These are phyloP conservation scores for Solanum hybrid DNA, from an alignment of 305 asterid genomes.

Conservation along the genomic window DNA sequence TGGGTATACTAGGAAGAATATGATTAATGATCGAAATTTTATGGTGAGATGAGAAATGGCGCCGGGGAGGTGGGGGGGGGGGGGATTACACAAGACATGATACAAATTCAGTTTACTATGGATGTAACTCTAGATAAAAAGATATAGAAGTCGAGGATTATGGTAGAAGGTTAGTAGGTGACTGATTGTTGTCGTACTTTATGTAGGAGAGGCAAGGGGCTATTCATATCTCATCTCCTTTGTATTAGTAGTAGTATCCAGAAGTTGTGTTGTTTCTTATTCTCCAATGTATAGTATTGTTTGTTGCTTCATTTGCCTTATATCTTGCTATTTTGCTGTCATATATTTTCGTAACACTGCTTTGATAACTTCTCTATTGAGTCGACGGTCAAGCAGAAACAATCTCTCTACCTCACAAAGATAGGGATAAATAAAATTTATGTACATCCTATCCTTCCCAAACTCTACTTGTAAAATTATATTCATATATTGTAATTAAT, in stretches of 20 bases:
- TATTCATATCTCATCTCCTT: not conserved
- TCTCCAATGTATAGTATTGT: not conserved
- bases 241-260: not conserved
- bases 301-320: not conserved
- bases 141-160: accelerated
- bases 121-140: not conserved
- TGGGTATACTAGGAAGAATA: not conserved
- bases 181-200: not conserved
- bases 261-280: not conserved
- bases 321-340: not conserved
- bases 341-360: not conserved
- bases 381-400: accelerated
- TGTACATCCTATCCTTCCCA: accelerated
- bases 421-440: not conserved
- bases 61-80: accelerated
- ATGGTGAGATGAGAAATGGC: not conserved
- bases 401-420: not conserved
- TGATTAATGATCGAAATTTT: not conserved
- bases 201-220: not conserved
- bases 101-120: not conserved
- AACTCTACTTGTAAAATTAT: not conserved
- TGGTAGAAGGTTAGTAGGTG: not conserved
- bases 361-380: not conserved
- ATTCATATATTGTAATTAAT: too few species aligned
- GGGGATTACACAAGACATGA: not conserved